Evolutionary conservation across 306 rosid species (phyloP), one percentile per base, ranked within the genome.

Genomic region (Glycine tomentella): DNA sequence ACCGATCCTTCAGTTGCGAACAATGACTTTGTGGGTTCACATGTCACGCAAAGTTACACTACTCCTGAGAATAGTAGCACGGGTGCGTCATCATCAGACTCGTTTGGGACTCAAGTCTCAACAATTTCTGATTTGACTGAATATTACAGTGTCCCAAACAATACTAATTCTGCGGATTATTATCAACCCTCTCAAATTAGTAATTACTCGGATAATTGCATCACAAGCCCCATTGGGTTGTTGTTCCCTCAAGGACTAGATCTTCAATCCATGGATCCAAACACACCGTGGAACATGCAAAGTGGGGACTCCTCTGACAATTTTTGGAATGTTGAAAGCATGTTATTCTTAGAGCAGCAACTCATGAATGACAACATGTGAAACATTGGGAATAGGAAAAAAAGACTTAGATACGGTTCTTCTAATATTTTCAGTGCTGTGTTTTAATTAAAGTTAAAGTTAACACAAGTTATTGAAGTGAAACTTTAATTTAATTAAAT

Each of bases 1-100:
- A 25, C 31, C 31, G 31, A 25, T 25, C 31, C 31, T 4, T 36
- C 62, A 3, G 51, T 68, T 66, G 31, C 73, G n/a, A 83, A 74
- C 15, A 70, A 48, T 56, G 83, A 80, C 16, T 74, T 84, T 61
- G 45, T 75, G 33, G 69, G 71, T 76, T 42, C 87, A 8, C 79
- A 75, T n/a, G 61, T 72, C 5, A 83, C 88, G 3, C 87, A 79
- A 4, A 87, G 91, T 77, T 85, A 90, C 76, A 85, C 31, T 25
- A 25, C 97, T 3, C 86, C 92, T 9, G 99, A 92, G 25, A 91
- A 90, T 15, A 91, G 92, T 11, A 86, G 94, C 82, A 88, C 93
- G 0, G 90, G 72, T 0, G 88, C 87, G 34, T 67, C 74, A 15
- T 90, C 97, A 0, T 91, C 94, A 2, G 95, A 90, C 65, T 91